Conservation (phyloP, 306 rosid species). For the Cucurbita maxima region DNA sequence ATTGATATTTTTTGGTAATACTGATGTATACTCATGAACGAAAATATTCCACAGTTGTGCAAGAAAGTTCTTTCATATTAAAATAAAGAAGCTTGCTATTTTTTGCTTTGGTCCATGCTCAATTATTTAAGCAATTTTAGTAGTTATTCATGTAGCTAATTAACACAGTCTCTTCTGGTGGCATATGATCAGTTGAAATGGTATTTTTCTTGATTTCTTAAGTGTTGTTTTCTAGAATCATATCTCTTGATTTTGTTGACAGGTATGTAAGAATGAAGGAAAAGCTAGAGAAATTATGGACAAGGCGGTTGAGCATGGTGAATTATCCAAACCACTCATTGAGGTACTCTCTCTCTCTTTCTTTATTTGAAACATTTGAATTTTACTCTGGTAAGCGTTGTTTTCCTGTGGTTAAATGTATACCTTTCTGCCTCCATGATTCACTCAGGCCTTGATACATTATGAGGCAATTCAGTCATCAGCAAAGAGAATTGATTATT, state of each 20-base stretch:
- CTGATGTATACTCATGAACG: neutral
- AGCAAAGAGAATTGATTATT: slow-evolving; percentile 55
- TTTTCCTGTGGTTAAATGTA: neutral
- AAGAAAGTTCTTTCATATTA: neutral
- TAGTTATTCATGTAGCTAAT: neutral
- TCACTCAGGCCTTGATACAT: slow-evolving; percentile 69
- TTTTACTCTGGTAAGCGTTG: neutral
- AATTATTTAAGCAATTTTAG: neutral
- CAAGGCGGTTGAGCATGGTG: slow-evolving; percentile 67
- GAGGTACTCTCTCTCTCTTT: slow-evolving; percentile 39
- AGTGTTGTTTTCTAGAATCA: slow-evolving; percentile 1
- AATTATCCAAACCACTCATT: slow-evolving; percentile 53
- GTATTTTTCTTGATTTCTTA: neutral
- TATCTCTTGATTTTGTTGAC: slow-evolving; percentile 2
- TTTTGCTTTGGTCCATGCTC: neutral
- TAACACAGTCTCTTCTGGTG: neutral
- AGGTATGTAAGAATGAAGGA: slow-evolving; percentile 72
- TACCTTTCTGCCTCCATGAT: slow-evolving; percentile 8
- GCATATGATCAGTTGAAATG: neutral
- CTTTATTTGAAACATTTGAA: slow-evolving; percentile 7
- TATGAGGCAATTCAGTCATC: slow-evolving; percentile 68
- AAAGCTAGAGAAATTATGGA: slow-evolving; percentile 67
- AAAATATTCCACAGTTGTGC: neutral
- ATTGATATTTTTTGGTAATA: too few species aligned
- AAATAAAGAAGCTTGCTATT: neutral